Conservation (phyloP, 805 yeast species). For the Cyberlindnera sargentensis region DNA sequence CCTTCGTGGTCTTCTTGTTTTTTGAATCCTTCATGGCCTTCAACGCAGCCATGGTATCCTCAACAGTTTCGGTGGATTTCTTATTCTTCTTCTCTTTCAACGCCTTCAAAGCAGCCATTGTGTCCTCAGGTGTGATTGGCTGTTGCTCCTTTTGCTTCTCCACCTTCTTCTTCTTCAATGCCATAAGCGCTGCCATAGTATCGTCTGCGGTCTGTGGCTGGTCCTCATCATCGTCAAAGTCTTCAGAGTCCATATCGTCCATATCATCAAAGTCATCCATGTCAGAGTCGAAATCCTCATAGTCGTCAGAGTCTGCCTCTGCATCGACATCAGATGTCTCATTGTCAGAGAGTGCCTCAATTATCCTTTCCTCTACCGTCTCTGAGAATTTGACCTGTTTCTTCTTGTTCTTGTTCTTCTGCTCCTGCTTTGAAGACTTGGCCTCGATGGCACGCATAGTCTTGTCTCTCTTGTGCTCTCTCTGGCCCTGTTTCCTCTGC, state of each 20-base stretch:
- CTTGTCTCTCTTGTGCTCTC: no score
- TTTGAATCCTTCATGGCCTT: slow-evolving; percentile 22
- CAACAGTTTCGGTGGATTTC: slow-evolving; percentile 25
- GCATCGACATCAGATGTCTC: slow-evolving; percentile 20
- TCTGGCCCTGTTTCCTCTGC: slow-evolving; percentile 10
- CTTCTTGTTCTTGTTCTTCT: slow-evolving; percentile 9
- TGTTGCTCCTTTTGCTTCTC: slow-evolving; percentile 13
- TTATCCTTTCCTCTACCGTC: slow-evolving; percentile 18
- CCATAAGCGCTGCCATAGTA: slow-evolving; percentile 38
- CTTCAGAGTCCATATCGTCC: background rate
- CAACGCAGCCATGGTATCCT: slow-evolving; percentile 37
- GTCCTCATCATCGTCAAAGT: slow-evolving; percentile 18
- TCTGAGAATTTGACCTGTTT: slow-evolving; percentile 4
- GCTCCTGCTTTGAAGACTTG: slow-evolving; percentile 1
- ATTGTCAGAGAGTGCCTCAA: slow-evolving; percentile 21
- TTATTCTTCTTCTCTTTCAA: slow-evolving; percentile 28
- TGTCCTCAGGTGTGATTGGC: slow-evolving; percentile 34
- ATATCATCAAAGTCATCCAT: background rate
- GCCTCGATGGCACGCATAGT: slow-evolving; percentile 1
- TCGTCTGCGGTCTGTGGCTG: slow-evolving; percentile 33
- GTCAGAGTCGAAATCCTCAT: slow-evolving; percentile 14
- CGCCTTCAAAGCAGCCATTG: slow-evolving; percentile 36
- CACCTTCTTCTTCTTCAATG: slow-evolving; percentile 28
- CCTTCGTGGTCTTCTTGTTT: slow-evolving; percentile 16
- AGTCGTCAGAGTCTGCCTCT: slow-evolving; percentile 14